A percentile compares a stretch with the other conserved stretches of the same genome.
Conservation (phyloP, 495 filamentous ascomycete genomes). For the Achaetomiella virescens region DNA sequence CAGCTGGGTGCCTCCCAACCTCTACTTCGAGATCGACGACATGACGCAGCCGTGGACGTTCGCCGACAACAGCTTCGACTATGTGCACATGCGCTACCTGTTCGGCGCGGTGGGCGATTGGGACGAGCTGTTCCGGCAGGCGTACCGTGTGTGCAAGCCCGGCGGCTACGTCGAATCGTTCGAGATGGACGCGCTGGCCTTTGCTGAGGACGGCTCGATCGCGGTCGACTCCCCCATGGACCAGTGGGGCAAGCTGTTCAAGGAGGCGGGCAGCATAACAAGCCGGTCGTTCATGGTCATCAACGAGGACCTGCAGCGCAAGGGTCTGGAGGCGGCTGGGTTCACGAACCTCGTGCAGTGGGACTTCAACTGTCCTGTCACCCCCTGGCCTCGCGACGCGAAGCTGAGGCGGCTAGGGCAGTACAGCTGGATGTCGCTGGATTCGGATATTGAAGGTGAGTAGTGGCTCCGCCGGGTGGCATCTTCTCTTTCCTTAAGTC, state of each 20-base stretch:
- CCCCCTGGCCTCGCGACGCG: constrained; percentile 42
- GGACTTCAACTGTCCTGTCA: constrained; percentile 29
- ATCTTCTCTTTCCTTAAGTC: too few relatives aligned
- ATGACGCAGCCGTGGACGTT: constrained; percentile 50
- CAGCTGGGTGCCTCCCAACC: constrained; percentile 43
- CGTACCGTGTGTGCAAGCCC: constrained; percentile 33
- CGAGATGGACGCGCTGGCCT: constrained; percentile 22
- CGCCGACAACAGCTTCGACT: constrained; percentile 50
- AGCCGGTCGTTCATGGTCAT: constrained; percentile 17
- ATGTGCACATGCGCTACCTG: constrained; percentile 55
- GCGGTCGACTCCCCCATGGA: constrained; percentile 24
- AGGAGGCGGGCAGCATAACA: constrained; percentile 14
- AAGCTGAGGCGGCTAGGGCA: constrained; percentile 44
- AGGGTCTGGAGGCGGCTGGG: constrained; percentile 50
- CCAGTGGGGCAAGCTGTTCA: constrained; percentile 32
- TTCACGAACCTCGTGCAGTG: constrained; percentile 44
- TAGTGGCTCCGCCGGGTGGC: neutral
- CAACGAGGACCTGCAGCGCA: constrained; percentile 43
- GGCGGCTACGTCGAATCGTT: constrained; percentile 33
- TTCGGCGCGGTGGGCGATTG: constrained; percentile 54
- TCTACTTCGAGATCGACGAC: constrained; percentile 53
- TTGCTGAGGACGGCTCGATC: constrained; percentile 27
- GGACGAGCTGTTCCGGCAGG: constrained; percentile 38
- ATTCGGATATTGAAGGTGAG: constrained; percentile 25
- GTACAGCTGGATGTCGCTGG: constrained; percentile 14